Base-by-base conservation (phyloP, 2,329 filamentous ascomycete species). In the Nigrospora osmanthi region DNA sequence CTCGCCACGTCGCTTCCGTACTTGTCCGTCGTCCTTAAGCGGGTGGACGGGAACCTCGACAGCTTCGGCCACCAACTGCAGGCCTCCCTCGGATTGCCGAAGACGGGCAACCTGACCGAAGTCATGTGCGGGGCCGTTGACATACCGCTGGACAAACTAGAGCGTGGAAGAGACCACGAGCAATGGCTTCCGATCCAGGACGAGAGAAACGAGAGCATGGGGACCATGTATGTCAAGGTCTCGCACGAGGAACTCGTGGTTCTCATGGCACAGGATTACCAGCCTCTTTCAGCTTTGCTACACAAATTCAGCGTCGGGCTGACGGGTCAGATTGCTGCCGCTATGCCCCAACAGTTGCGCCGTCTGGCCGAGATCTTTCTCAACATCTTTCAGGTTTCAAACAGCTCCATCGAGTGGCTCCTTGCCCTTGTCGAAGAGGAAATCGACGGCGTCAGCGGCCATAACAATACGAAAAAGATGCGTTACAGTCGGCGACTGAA, bases 361-460 rank as follows among this genome's bases (percentile, higher is more conserved):
- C 76, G 80, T n/a, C 65, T 97, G 10, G 87, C 89, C 2, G 90
- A 96, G 59, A 82, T 86, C 28, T 80, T 97, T 34, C 70, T 97
- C 51, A 94, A 97, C 60, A 95, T 98, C 43, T 98, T 91, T 57
- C 93, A 98, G 59, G 90, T 95, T 3, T 91, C 89, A 3, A 89
- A 88, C 0, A 80, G 80, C 34, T 86, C 87, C 3, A 77, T 78
- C 37, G 89, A 96, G 47, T 98, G 93, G 93, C 76, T 98, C 17
- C 93, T 89, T 73, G 83, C 88, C 3, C 71, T 98, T 35, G 87
- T 96, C 0, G 93, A 98, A 63, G 91, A 97, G 59, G 93, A 98
- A 63, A 97, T 98, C 46, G 93, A 97, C 58, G 91, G 91, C 1
- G 83, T 93, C 15, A 81, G 89, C 45, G 94, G 84, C 58, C 89